Percentiles rank a stretch among this genome's conserved stretches.
phyloP scores from a whole-genome alignment of 2,329 filamentous ascomycete species.

The Alternaria alternata region DNA sequence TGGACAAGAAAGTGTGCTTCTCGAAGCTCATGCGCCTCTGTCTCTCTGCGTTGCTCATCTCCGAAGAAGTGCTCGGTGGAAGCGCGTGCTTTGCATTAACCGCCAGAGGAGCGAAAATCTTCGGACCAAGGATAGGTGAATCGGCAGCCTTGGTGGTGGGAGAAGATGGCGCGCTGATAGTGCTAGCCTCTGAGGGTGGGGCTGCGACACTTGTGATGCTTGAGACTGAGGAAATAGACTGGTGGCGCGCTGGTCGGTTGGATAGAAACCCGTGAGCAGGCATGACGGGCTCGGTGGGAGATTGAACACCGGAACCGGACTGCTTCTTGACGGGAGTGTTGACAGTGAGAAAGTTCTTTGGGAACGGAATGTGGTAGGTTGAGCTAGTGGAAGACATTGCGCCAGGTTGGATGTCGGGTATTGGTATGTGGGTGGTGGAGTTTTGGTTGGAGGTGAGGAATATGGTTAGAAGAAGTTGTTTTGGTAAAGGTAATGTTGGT shows the following conservation, averaged over 20 bases:
- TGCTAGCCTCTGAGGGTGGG: conserved; percentile 26
- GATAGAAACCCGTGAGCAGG: conserved; percentile 49
- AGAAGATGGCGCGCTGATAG: conserved; percentile 41
- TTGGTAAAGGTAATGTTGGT: conserved; percentile 10
- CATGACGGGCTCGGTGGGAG: conserved; percentile 33
- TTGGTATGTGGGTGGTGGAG: conserved; percentile 8
- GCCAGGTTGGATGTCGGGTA: conserved; percentile 32
- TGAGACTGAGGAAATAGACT: conserved; percentile 41
- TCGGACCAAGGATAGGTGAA: conserved; percentile 37
- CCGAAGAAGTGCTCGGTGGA: conserved; percentile 31
- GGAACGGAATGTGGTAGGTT: conserved; percentile 50
- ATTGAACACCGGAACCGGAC: conserved; percentile 2
- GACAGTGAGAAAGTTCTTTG: conserved; percentile 46
- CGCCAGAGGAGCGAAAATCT: conserved; percentile 44
- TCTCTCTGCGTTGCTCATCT: conserved; percentile 33
- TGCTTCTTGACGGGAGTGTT: conserved; percentile 44
- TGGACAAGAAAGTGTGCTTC: conserved; percentile 42
- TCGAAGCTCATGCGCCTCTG: conserved; percentile 24
- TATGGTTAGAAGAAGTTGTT: conserved; percentile 4
- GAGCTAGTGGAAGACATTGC: conserved; percentile 46
- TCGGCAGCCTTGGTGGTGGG: conserved; percentile 34
- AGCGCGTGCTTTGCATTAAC: conserved; percentile 45
- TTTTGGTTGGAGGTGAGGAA: conserved; percentile 5
- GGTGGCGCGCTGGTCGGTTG: conserved; percentile 43
- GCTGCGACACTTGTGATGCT: conserved; percentile 25